Percentiles rank a stretch among this genome's conserved stretches.
Conservation (phyloP, 306 rosid species). For the Biancaea sappan region DNA sequence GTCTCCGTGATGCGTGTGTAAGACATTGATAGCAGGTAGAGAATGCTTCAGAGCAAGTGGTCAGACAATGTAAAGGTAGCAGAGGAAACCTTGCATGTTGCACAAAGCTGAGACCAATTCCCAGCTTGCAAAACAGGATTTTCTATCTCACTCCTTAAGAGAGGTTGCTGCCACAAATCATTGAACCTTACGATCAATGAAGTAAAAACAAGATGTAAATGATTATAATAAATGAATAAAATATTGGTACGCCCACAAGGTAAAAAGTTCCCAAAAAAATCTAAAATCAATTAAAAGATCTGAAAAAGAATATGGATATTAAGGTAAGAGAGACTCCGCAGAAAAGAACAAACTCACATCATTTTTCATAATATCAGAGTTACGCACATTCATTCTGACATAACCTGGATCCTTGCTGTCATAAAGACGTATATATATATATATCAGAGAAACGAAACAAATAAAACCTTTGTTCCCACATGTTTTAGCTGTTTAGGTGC, state of each 20-base stretch:
- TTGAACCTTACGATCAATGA: conserved; percentile 26
- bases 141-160: conserved; percentile 85
- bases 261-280: conserved; percentile 3
- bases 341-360: conserved; percentile 59
- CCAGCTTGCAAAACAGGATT: conserved; percentile 94
- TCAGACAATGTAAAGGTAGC: conserved; percentile 53
- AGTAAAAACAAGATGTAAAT: neutral
- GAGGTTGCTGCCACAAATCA: conserved; percentile 74
- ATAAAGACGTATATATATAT: conserved; percentile 25
- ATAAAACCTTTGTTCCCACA: conserved; percentile 2
- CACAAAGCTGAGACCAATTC: conserved; percentile 85
- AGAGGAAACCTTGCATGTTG: conserved; percentile 80
- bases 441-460: conserved; percentile 23
- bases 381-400: conserved; percentile 66
- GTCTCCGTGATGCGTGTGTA: too few relatives aligned
- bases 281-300: conserved; percentile 6
- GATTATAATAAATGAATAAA: neutral
- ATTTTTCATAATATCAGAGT: conserved; percentile 73
- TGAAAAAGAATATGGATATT: neutral
- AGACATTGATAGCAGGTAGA: conserved; percentile 55
- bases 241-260: neutral
- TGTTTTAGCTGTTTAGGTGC: neutral
- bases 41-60: conserved; percentile 67
- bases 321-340: conserved; percentile 7
- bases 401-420: conserved; percentile 98